Evolutionary conservation across 768 basidiomycete genomes (phyloP).

Genomic region (Mrakia gelida): DNA sequence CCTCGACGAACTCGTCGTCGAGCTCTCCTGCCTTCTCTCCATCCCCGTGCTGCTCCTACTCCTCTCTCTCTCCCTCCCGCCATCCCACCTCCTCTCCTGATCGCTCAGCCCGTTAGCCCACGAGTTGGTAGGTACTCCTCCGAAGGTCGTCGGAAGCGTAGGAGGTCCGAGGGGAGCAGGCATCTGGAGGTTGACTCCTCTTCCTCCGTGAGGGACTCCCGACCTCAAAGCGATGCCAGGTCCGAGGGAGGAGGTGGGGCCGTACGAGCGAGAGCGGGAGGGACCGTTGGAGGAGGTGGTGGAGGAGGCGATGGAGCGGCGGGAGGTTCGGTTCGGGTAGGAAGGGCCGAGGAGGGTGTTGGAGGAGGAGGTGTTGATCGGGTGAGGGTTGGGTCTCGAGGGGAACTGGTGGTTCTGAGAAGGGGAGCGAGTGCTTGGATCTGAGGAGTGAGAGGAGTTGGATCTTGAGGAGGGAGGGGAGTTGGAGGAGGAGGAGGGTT

Average conservation of each 20-base stretch:
- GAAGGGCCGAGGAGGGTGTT: neutral
- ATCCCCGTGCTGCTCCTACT: no score
- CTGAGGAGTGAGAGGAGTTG: neutral
- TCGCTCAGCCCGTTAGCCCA: neutral
- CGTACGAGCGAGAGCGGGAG: neutral
- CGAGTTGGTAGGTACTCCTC: neutral
- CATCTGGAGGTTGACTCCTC: neutral
- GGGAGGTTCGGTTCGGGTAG: neutral
- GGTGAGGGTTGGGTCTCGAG: neutral
- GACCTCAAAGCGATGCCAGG: neutral
- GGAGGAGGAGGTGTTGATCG: neutral
- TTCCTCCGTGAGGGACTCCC: neutral
- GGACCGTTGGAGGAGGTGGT: neutral
- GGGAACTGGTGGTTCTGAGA: neutral
- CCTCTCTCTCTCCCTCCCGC: neutral
- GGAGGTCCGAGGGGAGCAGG: neutral
- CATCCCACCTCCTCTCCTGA: neutral
- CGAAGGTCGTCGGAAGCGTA: neutral
- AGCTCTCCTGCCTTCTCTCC: no score
- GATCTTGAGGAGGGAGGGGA: neutral
- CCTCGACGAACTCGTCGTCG: no score
- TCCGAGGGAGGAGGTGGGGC: neutral
- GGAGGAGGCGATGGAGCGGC: neutral
- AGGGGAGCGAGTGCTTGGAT: neutral
- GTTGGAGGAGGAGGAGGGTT: neutral